phyloP scores from a whole-genome alignment of 495 filamentous ascomycete genomes.

The Hypoxylon subgilvum region DNA sequence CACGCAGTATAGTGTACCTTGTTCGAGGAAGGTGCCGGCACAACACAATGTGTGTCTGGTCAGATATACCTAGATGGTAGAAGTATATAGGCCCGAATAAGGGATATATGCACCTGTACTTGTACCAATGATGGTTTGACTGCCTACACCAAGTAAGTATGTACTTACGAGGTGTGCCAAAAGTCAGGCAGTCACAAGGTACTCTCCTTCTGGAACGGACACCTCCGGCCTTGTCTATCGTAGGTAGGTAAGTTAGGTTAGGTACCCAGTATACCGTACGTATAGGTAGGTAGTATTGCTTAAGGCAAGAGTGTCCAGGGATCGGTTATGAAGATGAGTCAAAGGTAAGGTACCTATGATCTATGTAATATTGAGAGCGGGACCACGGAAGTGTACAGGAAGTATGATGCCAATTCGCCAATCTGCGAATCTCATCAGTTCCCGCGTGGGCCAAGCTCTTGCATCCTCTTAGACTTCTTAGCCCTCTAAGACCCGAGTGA shows the following conservation, averaged over 20 bases:
- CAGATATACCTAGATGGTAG: slow-evolving; percentile 11
- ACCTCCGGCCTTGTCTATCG: slow-evolving; percentile 14
- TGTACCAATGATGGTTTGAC: slow-evolving; percentile 4
- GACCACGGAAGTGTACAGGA: slow-evolving; percentile 11
- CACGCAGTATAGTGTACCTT: slow-evolving; percentile 21
- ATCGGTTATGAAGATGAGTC: slow-evolving; percentile 28
- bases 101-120: slow-evolving; percentile 21
- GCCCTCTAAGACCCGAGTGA: no score
- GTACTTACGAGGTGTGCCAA: slow-evolving; percentile 25
- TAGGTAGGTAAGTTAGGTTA: no score
- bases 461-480: no score
- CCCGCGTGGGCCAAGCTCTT: slow-evolving; percentile 22
- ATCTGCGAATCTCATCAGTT: slow-evolving; percentile 30
- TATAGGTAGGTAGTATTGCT: slow-evolving; percentile 6
- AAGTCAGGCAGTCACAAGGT: slow-evolving; percentile 22
- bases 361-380: slow-evolving; percentile 23
- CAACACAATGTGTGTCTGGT: slow-evolving; percentile 11
- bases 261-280: no score
- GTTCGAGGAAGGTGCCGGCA: slow-evolving; percentile 12
- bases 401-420: slow-evolving; percentile 23
- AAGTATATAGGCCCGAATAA: slow-evolving; percentile 31
- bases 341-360: slow-evolving; percentile 12
- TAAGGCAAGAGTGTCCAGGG: slow-evolving; percentile 20
- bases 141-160: slow-evolving; percentile 10
- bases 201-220: slow-evolving; percentile 13